Base-by-base conservation (phyloP, 495 filamentous ascomycete species). In the Daldinia vernicosa region DNA sequence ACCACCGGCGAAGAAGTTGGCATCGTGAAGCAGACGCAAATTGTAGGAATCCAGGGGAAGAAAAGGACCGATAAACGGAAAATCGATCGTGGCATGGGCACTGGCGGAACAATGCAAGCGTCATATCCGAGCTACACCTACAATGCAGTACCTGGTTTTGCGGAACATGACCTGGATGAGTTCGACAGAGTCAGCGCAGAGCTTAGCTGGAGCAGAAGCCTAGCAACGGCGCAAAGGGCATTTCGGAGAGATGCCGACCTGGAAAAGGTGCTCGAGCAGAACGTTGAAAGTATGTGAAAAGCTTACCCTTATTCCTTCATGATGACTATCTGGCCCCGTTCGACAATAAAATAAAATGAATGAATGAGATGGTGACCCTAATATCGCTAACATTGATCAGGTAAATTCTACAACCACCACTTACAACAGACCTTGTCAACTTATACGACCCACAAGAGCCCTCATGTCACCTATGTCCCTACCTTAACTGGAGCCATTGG, bases 1-100 rank as follows among this genome's bases (percentile, higher is more conserved):
- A 74, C 71, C 8, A 64, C 77, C 0, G 81, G 83, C 3, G 69
- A 76, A 3, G 82, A 77, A 2, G 76, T 89, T 2, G 80, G 83
- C 28, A 79, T 88, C 3, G 76, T 80, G 1, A 79, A 79, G 71
- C 67, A 79, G 30, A 74, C 84, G 0, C 85, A 87, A 50, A 81
- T 87, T n/a, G 80, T 91, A 0, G 90, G 90, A 0, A 81, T 91
- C 28, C 89, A 91, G 67, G 88, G 87, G 2, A 91, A 90, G 79
- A 78, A 80, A 15, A 82, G 83, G 22, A 80, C 77, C 1, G 78
- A 75, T 19, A 84, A 80, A 12, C 82, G 83, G 53, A 82, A 74
- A 0, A 75, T 89, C 35, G 82, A 84, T n/a, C 79, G 82, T 0
- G 87, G 86, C 4, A 80, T 85, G 4, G 88, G 88, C 8, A 82